Conservation (phyloP, 345 rosid species). For the Eutrema japonicum region DNA sequence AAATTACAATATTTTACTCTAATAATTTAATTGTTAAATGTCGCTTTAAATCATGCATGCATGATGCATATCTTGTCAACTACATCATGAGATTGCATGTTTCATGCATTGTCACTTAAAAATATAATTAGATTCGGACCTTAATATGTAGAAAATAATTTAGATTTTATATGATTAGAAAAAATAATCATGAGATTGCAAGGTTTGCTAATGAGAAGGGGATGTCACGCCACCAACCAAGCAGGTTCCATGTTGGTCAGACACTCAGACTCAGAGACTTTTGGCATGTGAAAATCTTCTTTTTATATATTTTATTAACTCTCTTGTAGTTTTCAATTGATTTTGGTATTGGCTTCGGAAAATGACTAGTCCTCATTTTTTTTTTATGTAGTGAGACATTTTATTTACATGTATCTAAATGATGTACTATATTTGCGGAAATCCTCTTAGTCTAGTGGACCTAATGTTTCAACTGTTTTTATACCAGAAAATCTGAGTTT, state of each 20-base stretch:
- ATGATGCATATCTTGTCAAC: not conserved
- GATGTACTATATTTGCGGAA: not conserved
- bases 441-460: too few species aligned
- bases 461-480: too few species aligned
- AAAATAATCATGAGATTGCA: too few species aligned
- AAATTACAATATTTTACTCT: too few species aligned
- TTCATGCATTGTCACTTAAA: not conserved
- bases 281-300: constrained; percentile 30
- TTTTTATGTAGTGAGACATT: constrained; percentile 3
- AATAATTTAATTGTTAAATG: not conserved
- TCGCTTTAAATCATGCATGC: not conserved
- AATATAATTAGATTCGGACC: not conserved
- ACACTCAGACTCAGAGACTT: constrained; percentile 17
- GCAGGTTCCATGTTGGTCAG: not conserved
- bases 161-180: not conserved
- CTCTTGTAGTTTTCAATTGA: constrained; percentile 20
- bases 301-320: not conserved
- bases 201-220: too few species aligned
- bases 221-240: too few species aligned
- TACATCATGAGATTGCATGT: constrained; percentile 14
- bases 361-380: constrained; percentile 29
- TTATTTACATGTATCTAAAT: constrained; percentile 3
- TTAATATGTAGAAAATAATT: not conserved
- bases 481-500: too few species aligned
- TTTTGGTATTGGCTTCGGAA: constrained; percentile 19